Evolutionary conservation across 768 basidiomycete genomes (phyloP), one percentile per base, ranked within the genome.

Genomic region (Hysterangium stoloniferum): DNA sequence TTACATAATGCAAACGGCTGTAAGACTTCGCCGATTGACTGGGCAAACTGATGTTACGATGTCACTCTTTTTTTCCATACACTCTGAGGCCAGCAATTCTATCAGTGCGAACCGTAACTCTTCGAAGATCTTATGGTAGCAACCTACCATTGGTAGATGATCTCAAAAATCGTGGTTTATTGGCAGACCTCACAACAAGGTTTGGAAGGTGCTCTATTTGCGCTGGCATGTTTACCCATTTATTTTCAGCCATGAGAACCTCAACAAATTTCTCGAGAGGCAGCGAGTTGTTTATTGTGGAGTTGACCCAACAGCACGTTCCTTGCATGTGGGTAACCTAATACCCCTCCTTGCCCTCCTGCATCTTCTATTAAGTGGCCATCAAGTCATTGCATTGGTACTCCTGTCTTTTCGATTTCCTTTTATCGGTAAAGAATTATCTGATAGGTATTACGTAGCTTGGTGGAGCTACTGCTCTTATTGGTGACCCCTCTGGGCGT

Each of bases 401-500:
- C 68, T 87, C 66, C 1, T 24, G n/a, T 25, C 24, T 17, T 41
- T 20, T 15, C 36, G 32, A 5, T 45, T 40, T 4, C 5, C 27
- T 38, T 29, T 33, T 57, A 32, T 36, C 33, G 54, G 36, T 27
- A 7, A n/a, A 28, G 27, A n/a, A n/a, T n/a, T n/a, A n/a, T n/a
- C n/a, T n/a, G n/a, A n/a, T n/a, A n/a, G n/a, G 27, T 46, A 42
- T 4, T 40, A 25, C 48, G 43, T 61, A 98, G 95, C 86, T 97
- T 63, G 95, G 96, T 28, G 93, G 92, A 1, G 94, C 92, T 7
- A 98, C 95, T 0, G 96, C 92, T 7, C 80, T 86, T n/a, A 84
- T 99, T 38, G 96, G 96, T 5, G 96, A 99, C 62, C 96, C 96
- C 6, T 95, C 94, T 4, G 95, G 96, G 1, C 77, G 94, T 31